Evolutionary conservation across 768 basidiomycete species (phyloP).

Genomic region (Suillus cothurnatus): DNA sequence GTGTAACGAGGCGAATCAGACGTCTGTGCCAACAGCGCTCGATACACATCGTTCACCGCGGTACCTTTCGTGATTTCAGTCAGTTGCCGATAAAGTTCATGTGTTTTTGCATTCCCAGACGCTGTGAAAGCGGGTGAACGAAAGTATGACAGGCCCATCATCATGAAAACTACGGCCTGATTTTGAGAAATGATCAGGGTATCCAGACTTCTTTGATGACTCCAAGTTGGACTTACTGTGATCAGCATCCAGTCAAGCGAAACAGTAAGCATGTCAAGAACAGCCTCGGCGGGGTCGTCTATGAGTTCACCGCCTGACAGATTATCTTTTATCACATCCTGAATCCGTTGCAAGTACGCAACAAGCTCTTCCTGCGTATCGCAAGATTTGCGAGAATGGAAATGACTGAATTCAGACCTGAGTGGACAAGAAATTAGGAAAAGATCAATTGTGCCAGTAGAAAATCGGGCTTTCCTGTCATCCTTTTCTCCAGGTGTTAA

Average conservation of each 20-base stretch:
- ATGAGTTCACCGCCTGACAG: neutral
- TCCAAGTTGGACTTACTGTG: neutral
- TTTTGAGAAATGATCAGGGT: neutral
- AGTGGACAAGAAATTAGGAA: neutral
- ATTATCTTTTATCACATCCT: neutral
- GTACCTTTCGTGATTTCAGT: neutral
- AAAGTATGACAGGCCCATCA: neutral
- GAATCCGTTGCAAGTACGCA: neutral
- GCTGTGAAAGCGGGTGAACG: neutral
- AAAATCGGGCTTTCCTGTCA: neutral
- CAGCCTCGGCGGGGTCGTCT: neutral
- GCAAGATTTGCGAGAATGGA: neutral
- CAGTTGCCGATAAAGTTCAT: neutral
- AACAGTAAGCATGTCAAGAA: neutral
- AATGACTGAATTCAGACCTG: neutral
- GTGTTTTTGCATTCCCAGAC: neutral
- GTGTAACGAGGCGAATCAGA: neutral
- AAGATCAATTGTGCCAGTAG: neutral
- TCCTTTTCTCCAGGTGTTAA: neutral
- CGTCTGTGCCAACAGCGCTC: neutral
- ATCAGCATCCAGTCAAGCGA: neutral
- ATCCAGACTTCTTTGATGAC: neutral
- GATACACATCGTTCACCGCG: neutral
- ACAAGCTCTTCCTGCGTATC: neutral
- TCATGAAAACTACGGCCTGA: neutral